Base-by-base conservation (phyloP, 495 filamentous ascomycete species). In the Staphylotrichum tortipilum region DNA sequence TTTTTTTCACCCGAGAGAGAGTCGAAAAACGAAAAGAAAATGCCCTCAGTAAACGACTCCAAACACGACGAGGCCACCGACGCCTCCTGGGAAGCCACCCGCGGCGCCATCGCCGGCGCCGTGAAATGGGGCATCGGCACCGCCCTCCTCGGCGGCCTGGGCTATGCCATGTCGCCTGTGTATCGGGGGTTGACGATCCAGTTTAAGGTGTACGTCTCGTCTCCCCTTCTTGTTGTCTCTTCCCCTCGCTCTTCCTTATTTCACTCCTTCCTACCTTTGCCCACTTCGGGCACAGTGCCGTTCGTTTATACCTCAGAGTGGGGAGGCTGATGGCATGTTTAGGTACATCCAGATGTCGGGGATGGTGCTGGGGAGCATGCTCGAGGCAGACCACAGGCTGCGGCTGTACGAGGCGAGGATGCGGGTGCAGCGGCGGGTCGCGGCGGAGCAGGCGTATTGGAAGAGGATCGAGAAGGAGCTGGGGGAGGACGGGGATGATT, bases 201-300 rank as follows among this genome's bases (percentile, higher is more conserved):
- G 63, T 95, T 94, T 68, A 95, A 95, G 71, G 80, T 90, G 72
- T 87, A 77, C 54, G 80, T 49, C n/a, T n/a, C n/a, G n/a, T n/a
- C n/a, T n/a, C n/a, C n/a, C n/a, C n/a, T n/a, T n/a, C 29, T 11
- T n/a, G 31, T 53, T 24, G 28, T 10, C 40, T 52, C n/a, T 19
- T 19, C 28, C 35, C 18, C 40, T 5, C 11, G 9, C 26, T 22
- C 14, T 21, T 24, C 28, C 7, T 24, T 34, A 4, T n/a, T n/a
- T n/a, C n/a, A n/a, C n/a, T n/a, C n/a, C n/a, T n/a, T n/a, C n/a
- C n/a, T n/a, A n/a, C n/a, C n/a, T n/a, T n/a, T n/a, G n/a, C n/a
- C n/a, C n/a, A n/a, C n/a, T n/a, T n/a, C n/a, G n/a, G n/a, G n/a
- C n/a, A n/a, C n/a, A n/a, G n/a, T n/a, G n/a, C n/a, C n/a, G n/a